Conservation (phyloP, 2,329 filamentous ascomycete genomes). For the Arthrobotrys conoides region DNA sequence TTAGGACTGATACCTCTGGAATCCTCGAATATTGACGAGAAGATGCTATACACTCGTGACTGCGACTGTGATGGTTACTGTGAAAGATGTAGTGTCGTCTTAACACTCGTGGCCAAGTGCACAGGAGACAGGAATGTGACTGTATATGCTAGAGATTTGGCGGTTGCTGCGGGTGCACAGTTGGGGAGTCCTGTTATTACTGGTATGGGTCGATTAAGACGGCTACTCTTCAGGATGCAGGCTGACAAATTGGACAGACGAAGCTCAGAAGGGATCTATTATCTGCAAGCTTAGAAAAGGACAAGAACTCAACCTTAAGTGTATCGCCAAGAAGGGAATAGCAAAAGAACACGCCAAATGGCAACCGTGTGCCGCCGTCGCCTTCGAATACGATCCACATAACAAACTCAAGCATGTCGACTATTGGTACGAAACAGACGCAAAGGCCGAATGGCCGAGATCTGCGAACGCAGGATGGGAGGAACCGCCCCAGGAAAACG, state of each 20-base stretch:
- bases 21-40: constrained; percentile 83
- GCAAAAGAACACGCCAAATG: constrained; percentile 99
- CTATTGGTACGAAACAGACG: constrained; percentile 92
- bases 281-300: constrained; percentile 91
- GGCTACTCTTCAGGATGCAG: constrained; percentile 68
- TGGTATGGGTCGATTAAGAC: constrained; percentile 75
- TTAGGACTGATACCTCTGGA: constrained; percentile 90
- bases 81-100: constrained; percentile 87
- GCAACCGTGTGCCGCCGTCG: constrained; percentile 91
- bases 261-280: constrained; percentile 83
- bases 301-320: constrained; percentile 90
- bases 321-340: constrained; percentile 97
- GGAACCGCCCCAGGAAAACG: constrained; percentile 82
- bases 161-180: constrained; percentile 71
- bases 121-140: constrained; percentile 89
- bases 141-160: constrained; percentile 90
- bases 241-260: constrained; percentile 82
- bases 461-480: constrained; percentile 85
- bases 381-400: constrained; percentile 97
- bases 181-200: constrained; percentile 63
- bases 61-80: constrained; percentile 98
- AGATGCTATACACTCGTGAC: constrained; percentile 88
- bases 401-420: constrained; percentile 94
- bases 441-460: constrained; percentile 87
- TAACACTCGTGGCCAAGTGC: constrained; percentile 88